Conservation (phyloP, 192 early-diverging fungal genomes). For the Linderina pennispora region DNA sequence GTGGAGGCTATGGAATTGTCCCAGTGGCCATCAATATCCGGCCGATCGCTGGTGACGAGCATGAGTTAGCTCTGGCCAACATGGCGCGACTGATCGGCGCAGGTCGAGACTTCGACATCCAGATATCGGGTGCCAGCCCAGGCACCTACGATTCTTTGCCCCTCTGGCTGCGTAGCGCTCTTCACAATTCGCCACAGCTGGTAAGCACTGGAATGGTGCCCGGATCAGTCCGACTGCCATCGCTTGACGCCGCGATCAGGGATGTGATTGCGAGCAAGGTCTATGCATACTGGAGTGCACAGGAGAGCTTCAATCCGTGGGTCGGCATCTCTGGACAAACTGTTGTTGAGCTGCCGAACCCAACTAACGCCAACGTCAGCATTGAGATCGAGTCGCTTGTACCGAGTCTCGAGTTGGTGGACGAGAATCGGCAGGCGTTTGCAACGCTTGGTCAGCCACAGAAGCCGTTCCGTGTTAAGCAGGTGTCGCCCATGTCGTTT, state of each 20-base stretch:
- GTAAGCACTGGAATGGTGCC: conserved; percentile 1
- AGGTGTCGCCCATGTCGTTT: conserved; percentile 10
- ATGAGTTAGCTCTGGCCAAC: conserved; percentile 22
- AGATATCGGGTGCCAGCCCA: conserved; percentile 12
- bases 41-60: conserved; percentile 5
- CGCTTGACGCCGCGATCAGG: conserved; percentile 7
- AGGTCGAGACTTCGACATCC: conserved; percentile 7
- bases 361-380: conserved; percentile 8
- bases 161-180: conserved; percentile 21
- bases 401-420: conserved; percentile 13
- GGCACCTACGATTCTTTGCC: conserved; percentile 6
- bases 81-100: conserved; percentile 3
- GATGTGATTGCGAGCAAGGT: conserved; percentile 17
- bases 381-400: conserved; percentile 30
- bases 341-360: conserved; percentile 17
- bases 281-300: conserved; percentile 32
- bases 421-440: conserved; percentile 17
- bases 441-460: conserved; percentile 10
- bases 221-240: conserved; percentile 2
- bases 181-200: conserved; percentile 3
- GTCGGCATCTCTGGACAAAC: conserved; percentile 17
- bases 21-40: conserved; percentile 7
- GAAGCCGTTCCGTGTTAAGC: conserved; percentile 5
- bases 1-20: conserved; percentile 1
- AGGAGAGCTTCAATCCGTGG: conserved; percentile 29